Evolutionary conservation across 2,329 filamentous ascomycete genomes (phyloP), one percentile per base, ranked within the genome.

Genomic region (Epicoccum nigrum): DNA sequence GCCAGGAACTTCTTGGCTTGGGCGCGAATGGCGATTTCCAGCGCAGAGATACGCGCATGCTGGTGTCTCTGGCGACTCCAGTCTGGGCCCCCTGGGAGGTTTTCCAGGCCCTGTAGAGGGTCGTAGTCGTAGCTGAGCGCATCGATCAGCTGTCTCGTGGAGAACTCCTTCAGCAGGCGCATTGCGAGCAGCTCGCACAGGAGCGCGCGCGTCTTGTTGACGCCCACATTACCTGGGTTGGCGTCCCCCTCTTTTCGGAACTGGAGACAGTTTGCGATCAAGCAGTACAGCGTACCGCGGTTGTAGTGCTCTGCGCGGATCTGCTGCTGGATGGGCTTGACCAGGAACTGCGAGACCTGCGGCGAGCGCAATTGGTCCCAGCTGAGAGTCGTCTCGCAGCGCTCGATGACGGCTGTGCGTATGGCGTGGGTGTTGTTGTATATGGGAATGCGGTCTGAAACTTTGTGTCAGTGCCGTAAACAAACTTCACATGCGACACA

Each of bases 301-400:
- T 88, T 92, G 72, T 96, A 93, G 74, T 96, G 90, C 43, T 89
- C 85, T 13, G 84, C 81, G 54, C 88, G 86, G 57, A 97, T 92
- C 71, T 93, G 88, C 70, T 94, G 89, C 73, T 94, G 91, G 79
- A 97, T 94, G 2, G 93, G 93, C 78, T 97, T 97, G 69, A 97
- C 84, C 28, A 97, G 82, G 71, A 97, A 97, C 69, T 96, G 92
- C 13, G 92, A 96, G 49, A 97, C 88, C 71, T 97, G 93, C 3
- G 93, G 93, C n/a, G 92, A 96, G 58, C 92, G 86, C 56, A 97
- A 80, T 72, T 97, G 93, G 59, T 97, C 93, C 92, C 92, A 97
- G 13, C 91, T 88, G 42, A 97, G 77, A 0, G 91, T 93, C 1
- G 92, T 97, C 77, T 97, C 93, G 73, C 91, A 96, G 68, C 89